Conservation (phyloP, 768 basidiomycete species). For the Lentinula sp. region DNA sequence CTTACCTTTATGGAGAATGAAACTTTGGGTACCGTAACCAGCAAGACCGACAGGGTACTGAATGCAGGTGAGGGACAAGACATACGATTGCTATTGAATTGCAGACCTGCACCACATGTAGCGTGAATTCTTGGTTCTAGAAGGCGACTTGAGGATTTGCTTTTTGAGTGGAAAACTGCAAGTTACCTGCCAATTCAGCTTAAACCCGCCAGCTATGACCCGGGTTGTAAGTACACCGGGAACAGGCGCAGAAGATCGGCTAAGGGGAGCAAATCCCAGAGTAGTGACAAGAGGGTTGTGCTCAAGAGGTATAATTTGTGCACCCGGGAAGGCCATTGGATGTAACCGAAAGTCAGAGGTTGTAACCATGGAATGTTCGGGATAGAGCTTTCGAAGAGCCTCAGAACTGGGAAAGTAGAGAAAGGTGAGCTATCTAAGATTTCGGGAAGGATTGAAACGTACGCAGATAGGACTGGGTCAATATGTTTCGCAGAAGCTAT, state of each 20-base stretch:
- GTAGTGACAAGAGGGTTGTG: slow-evolving; percentile 46
- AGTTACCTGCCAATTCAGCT: slow-evolving; percentile 54
- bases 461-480: slow-evolving; percentile 43
- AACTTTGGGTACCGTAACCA: slow-evolving; percentile 26
- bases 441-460: slow-evolving; percentile 9
- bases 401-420: slow-evolving; percentile 23
- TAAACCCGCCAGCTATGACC: slow-evolving; percentile 50
- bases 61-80: background rate
- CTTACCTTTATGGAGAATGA: slow-evolving; percentile 56
- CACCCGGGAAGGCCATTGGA: slow-evolving; percentile 47
- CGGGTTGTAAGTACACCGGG: slow-evolving; percentile 50
- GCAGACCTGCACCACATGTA: slow-evolving; percentile 47
- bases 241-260: slow-evolving; percentile 30
- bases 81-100: background rate
- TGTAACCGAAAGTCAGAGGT: slow-evolving; percentile 41
- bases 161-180: background rate
- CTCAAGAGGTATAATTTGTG: slow-evolving; percentile 36
- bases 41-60: slow-evolving; percentile 27
- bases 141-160: background rate
- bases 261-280: slow-evolving; percentile 41
- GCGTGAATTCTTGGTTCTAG: slow-evolving; percentile 51
- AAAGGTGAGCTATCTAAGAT: background rate
- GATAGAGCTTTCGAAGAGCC: slow-evolving; percentile 51
- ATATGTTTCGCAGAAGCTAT: slow-evolving; percentile 49
- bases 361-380: slow-evolving; percentile 53